Percentiles rank a stretch among this genome's conserved stretches.
These are phyloP conservation scores for Saccharomyces hybrid DNA, from an alignment of 1,139 yeast species.

Conservation along the genomic window DNA sequence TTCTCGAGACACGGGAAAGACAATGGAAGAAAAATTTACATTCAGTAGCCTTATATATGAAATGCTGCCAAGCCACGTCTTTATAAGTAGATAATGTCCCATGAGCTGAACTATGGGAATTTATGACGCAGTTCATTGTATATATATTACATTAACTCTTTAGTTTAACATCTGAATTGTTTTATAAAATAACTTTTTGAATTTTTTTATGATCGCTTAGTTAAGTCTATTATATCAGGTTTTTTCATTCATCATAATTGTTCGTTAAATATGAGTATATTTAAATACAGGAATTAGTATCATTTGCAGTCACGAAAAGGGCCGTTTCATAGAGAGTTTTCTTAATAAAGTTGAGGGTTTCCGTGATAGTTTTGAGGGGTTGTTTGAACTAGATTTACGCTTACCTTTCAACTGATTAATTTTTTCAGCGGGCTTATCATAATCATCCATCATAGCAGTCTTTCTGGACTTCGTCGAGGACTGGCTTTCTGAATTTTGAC, in stretches of 20 bases:
- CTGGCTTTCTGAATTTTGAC: constrained; percentile 1
- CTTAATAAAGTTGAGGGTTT: constrained; percentile 30
- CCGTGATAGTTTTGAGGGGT: constrained; percentile 29
- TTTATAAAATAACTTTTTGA: background rate
- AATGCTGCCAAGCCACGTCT: no score
- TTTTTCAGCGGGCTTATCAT: constrained; percentile 34
- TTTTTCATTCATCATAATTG: background rate
- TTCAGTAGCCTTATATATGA: no score
- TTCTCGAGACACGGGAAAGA: no score
- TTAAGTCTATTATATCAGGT: background rate
- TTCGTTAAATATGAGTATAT: background rate
- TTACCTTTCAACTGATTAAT: constrained; percentile 31
- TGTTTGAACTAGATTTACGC: constrained; percentile 26
- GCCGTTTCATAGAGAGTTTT: constrained; percentile 18
- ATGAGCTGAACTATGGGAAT: background rate
- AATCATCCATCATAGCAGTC: constrained; percentile 29
- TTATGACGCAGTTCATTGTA: background rate
- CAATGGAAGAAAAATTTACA: no score
- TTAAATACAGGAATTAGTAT: background rate
- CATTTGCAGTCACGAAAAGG: background rate
- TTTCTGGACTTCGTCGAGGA: constrained; percentile 3
- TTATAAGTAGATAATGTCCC: background rate
- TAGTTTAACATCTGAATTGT: background rate
- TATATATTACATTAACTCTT: background rate
- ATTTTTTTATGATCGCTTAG: background rate